Base-by-base conservation (phyloP, 148 eudicot genomes). In the Cornus kousa region DNA sequence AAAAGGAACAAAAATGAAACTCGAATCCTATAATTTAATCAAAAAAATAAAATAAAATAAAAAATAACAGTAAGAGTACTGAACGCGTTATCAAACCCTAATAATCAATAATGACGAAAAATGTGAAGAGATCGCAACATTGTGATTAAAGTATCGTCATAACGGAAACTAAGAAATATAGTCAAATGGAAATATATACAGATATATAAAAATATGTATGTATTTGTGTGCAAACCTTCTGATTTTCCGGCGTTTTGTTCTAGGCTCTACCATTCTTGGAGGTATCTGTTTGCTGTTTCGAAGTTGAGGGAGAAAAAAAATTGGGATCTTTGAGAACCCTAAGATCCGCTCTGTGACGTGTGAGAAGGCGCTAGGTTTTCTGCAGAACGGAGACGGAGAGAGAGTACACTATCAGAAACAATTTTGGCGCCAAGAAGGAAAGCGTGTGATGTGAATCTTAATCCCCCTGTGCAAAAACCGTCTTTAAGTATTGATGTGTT, bases 161-260 rank as follows among this genome's bases (percentile, higher is more conserved):
- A 43, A 43, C 19, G 32, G 5, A 40, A 11, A 3, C 4, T 19
- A 65, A 33, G 32, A 64, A 65, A 67, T 48, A 71, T 8, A 46
- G 75, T 11, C 17, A 16, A 53, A 53, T 2, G 48, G 48, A 43
- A 1, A 43, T 43, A 7, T 0, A 43, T 43, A 43, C 6, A 43
- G 48, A 43, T 9, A 9, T 43, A 28, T 28, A 28, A 28, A 9
- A 43, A 35, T 35, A 35, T 2, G 37, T 35, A 2, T 35, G 37
- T 35, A 4, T 35, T 35, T 35, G 48, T 43, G 48, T 43, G 71
- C 70, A 40, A 79, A 91, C 95, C 95, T 91, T 81, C 17, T 84
- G 85, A 85, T 67, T 90, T 90, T 91, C 67, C 87, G 88, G 82
- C 95, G 95, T 79, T 91, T 91, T 1, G 88, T 79, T 20, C 82